Evolutionary conservation across 2,329 filamentous ascomycete species (phyloP), one percentile per base, ranked within the genome.

Genomic region (Aspergillus flavus): DNA sequence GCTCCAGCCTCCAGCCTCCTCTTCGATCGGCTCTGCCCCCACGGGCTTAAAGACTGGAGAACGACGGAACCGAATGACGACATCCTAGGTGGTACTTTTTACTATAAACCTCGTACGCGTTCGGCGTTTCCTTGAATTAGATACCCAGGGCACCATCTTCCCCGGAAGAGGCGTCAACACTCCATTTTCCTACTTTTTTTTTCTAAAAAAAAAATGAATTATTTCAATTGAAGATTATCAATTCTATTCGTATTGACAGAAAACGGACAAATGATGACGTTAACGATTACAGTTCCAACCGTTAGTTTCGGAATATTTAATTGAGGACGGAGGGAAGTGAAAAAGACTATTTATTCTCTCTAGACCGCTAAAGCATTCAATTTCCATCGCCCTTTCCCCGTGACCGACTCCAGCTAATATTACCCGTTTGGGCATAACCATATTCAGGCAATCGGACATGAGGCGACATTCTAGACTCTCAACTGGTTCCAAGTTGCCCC

Each of bases 31-130:
- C 45, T 52, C 41, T 55, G 46, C 61, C 56, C 56, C 58, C 65
- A 65, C 63, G 64, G 59, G 16, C 26, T 41, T 34, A 12, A 26
- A 21, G 21, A 56, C 34, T 36, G 53, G 12, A 65, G 65, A 64
- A 65, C 63, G 61, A 61, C 57, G 34, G 26, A 45, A 59, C 43
- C 45, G 36, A 19, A 67, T 67, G 65, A 67, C 63, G 63, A 62
- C 61, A 67, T 61, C 12, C 59, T 34, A 7, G 14, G 48, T 59
- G 36, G 39, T 41, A 41, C 39, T 41, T 41, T 41, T 19, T 19
- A 32, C 36, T 26, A 9, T 52, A 19, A 34, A 30, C 32, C 30
- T 57, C 23, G 39, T 34, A 58, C 56, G 52, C 30, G 52, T 39
- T 39, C 6, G 11, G 21, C n/a, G n/a, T 36, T 55, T 23, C 50